Evolutionary conservation across 257 asterid species (phyloP), one percentile per base, ranked within the genome.

Genomic region (Lycium ferocissimum): DNA sequence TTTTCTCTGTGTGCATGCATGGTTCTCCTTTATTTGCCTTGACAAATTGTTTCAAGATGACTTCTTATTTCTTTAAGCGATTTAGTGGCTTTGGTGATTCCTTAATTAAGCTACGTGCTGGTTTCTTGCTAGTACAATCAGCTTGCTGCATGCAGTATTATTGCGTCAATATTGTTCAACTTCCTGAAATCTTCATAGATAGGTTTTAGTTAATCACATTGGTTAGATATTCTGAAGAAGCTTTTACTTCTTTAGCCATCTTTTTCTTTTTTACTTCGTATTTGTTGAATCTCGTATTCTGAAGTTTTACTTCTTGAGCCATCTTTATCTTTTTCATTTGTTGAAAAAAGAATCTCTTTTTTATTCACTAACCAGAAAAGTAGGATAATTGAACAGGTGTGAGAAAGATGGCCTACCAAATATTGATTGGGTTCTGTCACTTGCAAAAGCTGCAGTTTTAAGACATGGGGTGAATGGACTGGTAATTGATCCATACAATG

Each of bases 401-500:
- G 99, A 95, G 91, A 90, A 95, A 81, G 98, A 97, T 88, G 85
- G 92, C 89, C 99, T 97, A 70, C 99, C 99, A 76, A 97, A 88
- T 87, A 90, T 94, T 85, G 80, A 85, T 62, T 97, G 98, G 98
- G 98, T 97, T 92, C 98, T 97, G 63, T 91, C 92, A 51, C 99
- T 97, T 63, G 99, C 99, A 76, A 92, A 87, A 87, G 90, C 93
- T 38, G 98, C 99, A 84, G 98, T 97, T 81, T 86, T 95, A 33
- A 97, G 98, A 71, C 93, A 97, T 86, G 99, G 99, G 62, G 91
- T 97, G 75, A 93, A 89, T 86, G 99, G 99, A 53, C 97, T 97
- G 18, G 97, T 97, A 78, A 97, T 97, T 79, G 99, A 97, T 87
- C 99, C 99, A 43, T 97, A 97, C 87, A 97, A 97, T 81, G 99